phyloP scores from a whole-genome alignment of 805 yeast species.

The Saccharomycopsis schoenii region DNA sequence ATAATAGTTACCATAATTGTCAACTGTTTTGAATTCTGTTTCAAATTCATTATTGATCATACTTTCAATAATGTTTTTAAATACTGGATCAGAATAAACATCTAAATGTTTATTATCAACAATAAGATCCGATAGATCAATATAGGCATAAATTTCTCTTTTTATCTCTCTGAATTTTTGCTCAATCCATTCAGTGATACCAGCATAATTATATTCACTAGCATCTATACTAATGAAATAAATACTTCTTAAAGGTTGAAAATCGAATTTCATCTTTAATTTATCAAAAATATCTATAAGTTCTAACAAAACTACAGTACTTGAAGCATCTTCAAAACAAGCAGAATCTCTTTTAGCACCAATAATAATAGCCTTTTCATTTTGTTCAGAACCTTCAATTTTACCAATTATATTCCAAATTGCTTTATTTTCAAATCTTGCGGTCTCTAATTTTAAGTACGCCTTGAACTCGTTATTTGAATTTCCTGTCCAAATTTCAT shows the following conservation, averaged over 20 bases:
- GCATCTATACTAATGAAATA: conserved; percentile 83
- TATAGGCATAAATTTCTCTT: conserved; percentile 55
- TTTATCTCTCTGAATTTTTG: conserved; percentile 40
- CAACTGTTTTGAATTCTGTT: conserved; percentile 22
- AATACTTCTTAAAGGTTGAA: conserved; percentile 79
- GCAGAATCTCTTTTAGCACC: conserved; percentile 79
- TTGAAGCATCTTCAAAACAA: conserved; percentile 58
- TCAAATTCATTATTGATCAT: conserved; percentile 15
- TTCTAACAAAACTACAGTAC: conserved; percentile 64
- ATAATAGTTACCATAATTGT: conserved; percentile 49
- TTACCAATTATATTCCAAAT: conserved; percentile 74
- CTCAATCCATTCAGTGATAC: conserved; percentile 72
- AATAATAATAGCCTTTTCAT: conserved; percentile 58
- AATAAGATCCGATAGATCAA: conserved; percentile 64
- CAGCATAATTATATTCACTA: conserved; percentile 69
- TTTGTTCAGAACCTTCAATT: conserved; percentile 72
- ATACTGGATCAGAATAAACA: conserved; percentile 55
- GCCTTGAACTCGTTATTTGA: conserved; percentile 12
- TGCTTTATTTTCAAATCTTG: conserved; percentile 45
- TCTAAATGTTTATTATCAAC: conserved; percentile 43
- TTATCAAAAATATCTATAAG: conserved; percentile 58
- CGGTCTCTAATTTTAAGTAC: conserved; percentile 31
- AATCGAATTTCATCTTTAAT: conserved; percentile 51
- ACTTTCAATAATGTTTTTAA: conserved; percentile 31
- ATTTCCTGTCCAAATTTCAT: conserved; percentile 37